Conservation (phyloP, 106 monocot genomes). For the Dendrobium officinale region DNA sequence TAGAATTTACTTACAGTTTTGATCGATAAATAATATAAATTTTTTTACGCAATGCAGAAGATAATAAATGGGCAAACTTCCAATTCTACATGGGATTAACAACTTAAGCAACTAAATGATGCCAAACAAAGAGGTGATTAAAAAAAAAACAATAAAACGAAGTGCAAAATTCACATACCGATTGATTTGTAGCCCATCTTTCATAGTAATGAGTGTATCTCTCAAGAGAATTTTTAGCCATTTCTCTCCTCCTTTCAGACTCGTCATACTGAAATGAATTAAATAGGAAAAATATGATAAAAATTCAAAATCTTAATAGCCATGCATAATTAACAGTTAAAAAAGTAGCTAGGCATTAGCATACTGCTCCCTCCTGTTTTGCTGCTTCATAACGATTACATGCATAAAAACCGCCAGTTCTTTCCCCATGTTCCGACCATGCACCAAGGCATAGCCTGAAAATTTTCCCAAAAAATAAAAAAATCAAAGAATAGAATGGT, state of each 20-base stretch:
- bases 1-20: too few species aligned
- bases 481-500: neutral
- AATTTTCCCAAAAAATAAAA: neutral
- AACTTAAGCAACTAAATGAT: neutral
- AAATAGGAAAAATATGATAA: conserved; percentile 6
- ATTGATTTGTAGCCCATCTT: conserved; percentile 80
- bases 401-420: conserved; percentile 84
- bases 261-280: conserved; percentile 68
- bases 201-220: conserved; percentile 91
- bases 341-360: conserved; percentile 1
- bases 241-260: conserved; percentile 81
- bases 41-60: neutral
- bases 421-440: conserved; percentile 86
- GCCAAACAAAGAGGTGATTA: neutral
- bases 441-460: conserved; percentile 79
- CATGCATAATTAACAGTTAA: conserved; percentile 1
- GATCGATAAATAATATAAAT: too few species aligned
- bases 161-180: conserved; percentile 31
- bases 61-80: neutral
- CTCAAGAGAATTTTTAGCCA: conserved; percentile 86
- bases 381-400: conserved; percentile 88
- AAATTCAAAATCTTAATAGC: neutral
- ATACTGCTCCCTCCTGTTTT: conserved; percentile 79
- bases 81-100: neutral
- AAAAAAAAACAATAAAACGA: neutral